These are phyloP conservation scores for Chalara sp. DNA, from an alignment of 2,329 filamentous ascomycete genomes.

Conservation along the genomic window DNA sequence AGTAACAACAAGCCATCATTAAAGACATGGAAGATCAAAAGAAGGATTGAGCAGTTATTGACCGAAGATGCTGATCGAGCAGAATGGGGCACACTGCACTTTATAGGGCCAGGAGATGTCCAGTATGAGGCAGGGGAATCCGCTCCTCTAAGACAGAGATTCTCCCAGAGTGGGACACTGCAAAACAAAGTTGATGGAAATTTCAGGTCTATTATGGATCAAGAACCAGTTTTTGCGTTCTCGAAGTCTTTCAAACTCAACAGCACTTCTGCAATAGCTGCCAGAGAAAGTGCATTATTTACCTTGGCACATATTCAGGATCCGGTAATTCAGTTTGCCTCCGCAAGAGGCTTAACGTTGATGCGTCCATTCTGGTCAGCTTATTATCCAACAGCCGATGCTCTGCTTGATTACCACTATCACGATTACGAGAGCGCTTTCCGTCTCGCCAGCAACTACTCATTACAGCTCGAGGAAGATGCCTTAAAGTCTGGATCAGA, in stretches of 20 bases:
- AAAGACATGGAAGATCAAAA: slow-evolving; percentile 61
- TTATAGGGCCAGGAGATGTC: slow-evolving; percentile 62
- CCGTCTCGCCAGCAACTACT: slow-evolving; percentile 65
- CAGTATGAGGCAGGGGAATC: slow-evolving; percentile 68
- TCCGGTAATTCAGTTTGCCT: slow-evolving; percentile 72
- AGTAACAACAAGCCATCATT: slow-evolving; percentile 34
- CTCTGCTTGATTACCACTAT: slow-evolving; percentile 71
- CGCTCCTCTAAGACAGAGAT: slow-evolving; percentile 56
- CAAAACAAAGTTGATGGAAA: slow-evolving; percentile 58
- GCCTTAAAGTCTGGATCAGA: slow-evolving; percentile 67
- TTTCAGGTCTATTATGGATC: slow-evolving; percentile 66
- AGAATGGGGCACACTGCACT: slow-evolving; percentile 79
- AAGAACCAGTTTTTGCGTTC: slow-evolving; percentile 79
- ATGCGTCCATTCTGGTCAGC: slow-evolving; percentile 78
- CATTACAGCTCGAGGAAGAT: slow-evolving; percentile 61
- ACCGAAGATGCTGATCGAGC: slow-evolving; percentile 68
- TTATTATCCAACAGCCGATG: slow-evolving; percentile 57
- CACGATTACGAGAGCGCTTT: slow-evolving; percentile 61
- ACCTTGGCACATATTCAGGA: slow-evolving; percentile 73
- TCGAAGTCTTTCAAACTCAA: slow-evolving; percentile 54
- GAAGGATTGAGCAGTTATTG: slow-evolving; percentile 58
- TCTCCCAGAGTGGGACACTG: slow-evolving; percentile 60
- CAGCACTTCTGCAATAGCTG: slow-evolving; percentile 20
- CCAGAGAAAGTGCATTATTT: slow-evolving; percentile 55
- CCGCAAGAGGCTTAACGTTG: slow-evolving; percentile 65